Evolutionary conservation across 371 early-diverging fungal genomes (phyloP).

Genomic region (Paraphysoderma sedebokerense): DNA sequence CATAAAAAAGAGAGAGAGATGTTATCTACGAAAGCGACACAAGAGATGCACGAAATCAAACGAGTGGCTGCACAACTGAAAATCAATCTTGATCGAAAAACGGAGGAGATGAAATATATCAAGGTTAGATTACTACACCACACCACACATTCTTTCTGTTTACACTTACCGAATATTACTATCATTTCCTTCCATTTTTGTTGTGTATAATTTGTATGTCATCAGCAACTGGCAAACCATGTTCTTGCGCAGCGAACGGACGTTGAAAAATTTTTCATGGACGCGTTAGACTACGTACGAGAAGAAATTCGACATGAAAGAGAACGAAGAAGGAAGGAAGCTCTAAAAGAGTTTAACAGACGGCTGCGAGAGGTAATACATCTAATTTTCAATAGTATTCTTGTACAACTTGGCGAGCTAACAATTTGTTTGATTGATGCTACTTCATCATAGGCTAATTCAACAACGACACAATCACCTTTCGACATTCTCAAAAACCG

Average conservation of each 20-base stretch:
- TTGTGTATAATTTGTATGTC: too few species aligned
- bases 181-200: not conserved
- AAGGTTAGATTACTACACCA: too few species aligned
- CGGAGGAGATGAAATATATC: conserved; percentile 26
- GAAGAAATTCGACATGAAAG: conserved; percentile 10
- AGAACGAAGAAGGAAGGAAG: conserved; percentile 4
- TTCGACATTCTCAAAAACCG: too few species aligned
- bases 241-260: conserved; percentile 29
- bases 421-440: too few species aligned
- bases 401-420: too few species aligned
- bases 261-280: conserved; percentile 32
- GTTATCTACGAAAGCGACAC: conserved; percentile 15
- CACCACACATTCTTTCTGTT: too few species aligned
- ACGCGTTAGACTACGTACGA: conserved; percentile 24
- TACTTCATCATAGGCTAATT: too few species aligned
- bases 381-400: too few species aligned
- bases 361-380: too few species aligned
- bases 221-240: conserved; percentile 24
- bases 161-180: not conserved
- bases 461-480: too few species aligned
- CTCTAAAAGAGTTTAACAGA: not conserved
- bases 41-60: conserved; percentile 24
- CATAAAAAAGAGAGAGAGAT: conserved; percentile 27
- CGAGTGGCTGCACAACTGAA: conserved; percentile 11
- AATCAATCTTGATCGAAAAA: conserved; percentile 12